Base-by-base conservation (phyloP, 129 eudicot species). In the Ambrosia trifida region DNA sequence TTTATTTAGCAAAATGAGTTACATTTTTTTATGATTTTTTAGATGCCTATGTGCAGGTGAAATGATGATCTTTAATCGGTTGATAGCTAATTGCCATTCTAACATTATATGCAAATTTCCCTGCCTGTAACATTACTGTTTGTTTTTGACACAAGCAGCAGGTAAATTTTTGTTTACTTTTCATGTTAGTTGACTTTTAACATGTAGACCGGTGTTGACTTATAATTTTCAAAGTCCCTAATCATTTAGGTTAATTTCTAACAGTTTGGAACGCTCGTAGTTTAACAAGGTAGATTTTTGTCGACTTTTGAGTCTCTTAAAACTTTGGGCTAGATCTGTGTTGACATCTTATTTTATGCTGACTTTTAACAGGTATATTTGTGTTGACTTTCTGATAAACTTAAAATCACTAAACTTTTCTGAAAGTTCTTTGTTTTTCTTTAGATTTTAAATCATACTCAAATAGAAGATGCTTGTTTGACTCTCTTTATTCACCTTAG, bases 21-120 rank as follows among this genome's bases (percentile, higher is more conserved):
- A 38, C 44, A 19, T 72, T 62, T 43, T 43, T 85, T 57, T 60
- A 53, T 56, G 31, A 58, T 60, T 65, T 69, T 30, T 78, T 68
- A 36, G 69, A 80, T 81, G 80, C 74, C 68, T 66, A 64, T 72
- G 79, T 81, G 86, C 92, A 87, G 92, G 89, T 86, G 56, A 64
- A 59, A 50, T 63, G 79, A 76, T 72, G 86, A 83, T 80, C 81
- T 70, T 70, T 79, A 80, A 69, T 75, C 81, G 84, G 74, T 60
- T 83, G 73, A 80, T 77, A 35, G 62, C 84, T 64, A 59, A 73
- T 12, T 57, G 66, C 74, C 19, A 72, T 70, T 62, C 31, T 65
- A 73, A 13, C 51, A 6, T 59, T 47, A 31, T 63, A 61, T 30
- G 41, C 70, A 41, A 44, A 77, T 52, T 40, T 49, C 54, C 50